phyloP scores from a whole-genome alignment of 2,329 filamentous ascomycete species.

The Claviceps capensis region DNA sequence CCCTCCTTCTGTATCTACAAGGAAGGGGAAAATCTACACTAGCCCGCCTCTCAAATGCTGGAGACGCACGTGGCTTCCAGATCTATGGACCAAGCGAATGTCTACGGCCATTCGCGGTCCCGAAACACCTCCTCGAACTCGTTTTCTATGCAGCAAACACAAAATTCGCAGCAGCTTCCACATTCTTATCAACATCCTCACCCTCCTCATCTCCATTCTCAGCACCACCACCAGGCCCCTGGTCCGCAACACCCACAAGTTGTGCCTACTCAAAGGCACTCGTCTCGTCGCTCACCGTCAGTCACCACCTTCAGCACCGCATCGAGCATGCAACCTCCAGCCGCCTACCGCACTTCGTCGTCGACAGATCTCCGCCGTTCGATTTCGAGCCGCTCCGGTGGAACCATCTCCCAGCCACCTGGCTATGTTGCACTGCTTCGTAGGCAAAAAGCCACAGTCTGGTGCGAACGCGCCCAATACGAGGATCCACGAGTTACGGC shows the following conservation, averaged over 20 bases:
- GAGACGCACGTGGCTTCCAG: slow-evolving; percentile 19
- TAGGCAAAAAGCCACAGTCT: slow-evolving; percentile 94
- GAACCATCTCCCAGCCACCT: slow-evolving; percentile 38
- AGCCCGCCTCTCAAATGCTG: slow-evolving; percentile 12
- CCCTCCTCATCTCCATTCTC: slow-evolving; percentile 12
- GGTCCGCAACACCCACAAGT: slow-evolving; percentile 5
- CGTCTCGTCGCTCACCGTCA: slow-evolving; percentile 44
- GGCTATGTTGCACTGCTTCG: slow-evolving; percentile 92
- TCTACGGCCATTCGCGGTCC: slow-evolving; percentile 40
- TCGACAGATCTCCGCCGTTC: slow-evolving; percentile 55
- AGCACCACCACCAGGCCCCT: slow-evolving; percentile 17
- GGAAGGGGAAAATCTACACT: background rate
- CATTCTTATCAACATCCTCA: slow-evolving; percentile 18
- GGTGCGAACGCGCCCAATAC: slow-evolving; percentile 88
- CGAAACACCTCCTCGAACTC: slow-evolving; percentile 43
- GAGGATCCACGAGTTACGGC: slow-evolving; percentile 77
- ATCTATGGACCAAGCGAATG: slow-evolving; percentile 20
- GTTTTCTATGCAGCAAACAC: slow-evolving; percentile 26
- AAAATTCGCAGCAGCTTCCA: slow-evolving; percentile 8
- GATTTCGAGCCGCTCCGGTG: slow-evolving; percentile 63
- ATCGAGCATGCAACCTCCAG: slow-evolving; percentile 51
- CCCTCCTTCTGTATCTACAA: background rate
- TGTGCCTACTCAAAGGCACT: slow-evolving; percentile 3
- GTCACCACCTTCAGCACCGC: slow-evolving; percentile 57
- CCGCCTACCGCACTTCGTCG: slow-evolving; percentile 41